Conservation (phyloP, 2,329 filamentous ascomycete species). For the Stagonosporopsis rhizophila region DNA sequence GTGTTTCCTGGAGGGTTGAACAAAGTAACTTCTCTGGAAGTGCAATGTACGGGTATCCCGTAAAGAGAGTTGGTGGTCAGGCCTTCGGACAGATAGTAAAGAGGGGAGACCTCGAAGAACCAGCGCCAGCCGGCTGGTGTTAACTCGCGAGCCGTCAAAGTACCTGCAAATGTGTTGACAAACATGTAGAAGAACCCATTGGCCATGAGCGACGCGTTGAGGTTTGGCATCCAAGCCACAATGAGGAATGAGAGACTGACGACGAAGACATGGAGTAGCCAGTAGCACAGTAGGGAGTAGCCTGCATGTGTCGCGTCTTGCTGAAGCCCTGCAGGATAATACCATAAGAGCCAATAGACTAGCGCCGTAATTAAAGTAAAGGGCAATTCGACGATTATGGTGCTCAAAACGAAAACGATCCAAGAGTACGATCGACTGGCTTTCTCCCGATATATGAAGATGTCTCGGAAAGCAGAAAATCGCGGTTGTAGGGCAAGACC, state of each 20-base stretch:
- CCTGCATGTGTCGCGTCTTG: neutral
- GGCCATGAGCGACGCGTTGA: constrained; percentile 5
- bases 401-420: constrained; percentile 72
- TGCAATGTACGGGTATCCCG: constrained; percentile 1
- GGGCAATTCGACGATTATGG: constrained; percentile 73
- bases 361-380: constrained; percentile 67
- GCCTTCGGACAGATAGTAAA: constrained; percentile 10
- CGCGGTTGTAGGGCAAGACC: constrained; percentile 51
- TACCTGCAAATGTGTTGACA: constrained; percentile 7
- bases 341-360: constrained; percentile 69
- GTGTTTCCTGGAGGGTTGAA: constrained; percentile 2
- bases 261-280: constrained; percentile 3
- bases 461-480: constrained; percentile 52
- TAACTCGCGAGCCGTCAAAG: neutral
- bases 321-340: constrained; percentile 58
- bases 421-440: constrained; percentile 75
- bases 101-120: constrained; percentile 6
- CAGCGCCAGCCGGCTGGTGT: constrained; percentile 6
- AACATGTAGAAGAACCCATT: constrained; percentile 11
- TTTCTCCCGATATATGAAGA: constrained; percentile 66
- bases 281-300: neutral
- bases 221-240: constrained; percentile 10
- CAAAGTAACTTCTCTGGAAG: constrained; percentile 1
- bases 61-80: constrained; percentile 8
- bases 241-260: constrained; percentile 8